These are phyloP conservation scores for Komagataea norvegica DNA, from an alignment of 1,139 yeast genomes.

Conservation along the genomic window DNA sequence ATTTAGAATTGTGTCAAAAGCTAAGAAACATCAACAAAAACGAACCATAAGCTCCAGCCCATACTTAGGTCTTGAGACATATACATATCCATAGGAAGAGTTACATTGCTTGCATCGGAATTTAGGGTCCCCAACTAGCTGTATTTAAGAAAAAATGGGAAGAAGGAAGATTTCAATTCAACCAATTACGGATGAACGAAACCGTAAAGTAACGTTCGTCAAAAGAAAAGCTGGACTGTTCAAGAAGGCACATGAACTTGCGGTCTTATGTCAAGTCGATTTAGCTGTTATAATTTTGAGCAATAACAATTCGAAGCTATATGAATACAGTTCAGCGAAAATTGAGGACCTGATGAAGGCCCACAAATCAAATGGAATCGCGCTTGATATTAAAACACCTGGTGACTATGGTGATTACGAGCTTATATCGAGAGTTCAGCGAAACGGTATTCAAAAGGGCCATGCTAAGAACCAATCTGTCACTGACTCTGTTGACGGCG, in stretches of 20 bases:
- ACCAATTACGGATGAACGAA: conserved; percentile 87
- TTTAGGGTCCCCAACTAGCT: no score
- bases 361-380: conserved; percentile 38
- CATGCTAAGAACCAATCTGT: conserved; percentile 17
- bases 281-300: conserved; percentile 87
- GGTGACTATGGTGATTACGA: conserved; percentile 47
- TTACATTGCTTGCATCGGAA: no score
- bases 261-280: conserved; percentile 90
- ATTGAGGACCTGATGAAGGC: conserved; percentile 54
- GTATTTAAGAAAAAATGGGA: no score
- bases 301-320: conserved; percentile 65
- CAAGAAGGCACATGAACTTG: conserved; percentile 92
- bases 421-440: conserved; percentile 28
- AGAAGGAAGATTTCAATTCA: conserved; percentile 93
- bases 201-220: conserved; percentile 83
- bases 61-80: no score
- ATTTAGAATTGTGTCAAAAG: conserved; percentile 14
- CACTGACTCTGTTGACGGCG: conserved; percentile 20
- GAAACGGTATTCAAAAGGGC: conserved; percentile 9
- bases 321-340: conserved; percentile 76
- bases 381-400: conserved; percentile 59
- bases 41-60: no score
- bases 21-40: neutral
- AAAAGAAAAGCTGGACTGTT: conserved; percentile 93
- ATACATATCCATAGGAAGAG: no score